Base-by-base conservation (phyloP, 192 early-diverging fungal genomes). In the Coemansia sp. region DNA sequence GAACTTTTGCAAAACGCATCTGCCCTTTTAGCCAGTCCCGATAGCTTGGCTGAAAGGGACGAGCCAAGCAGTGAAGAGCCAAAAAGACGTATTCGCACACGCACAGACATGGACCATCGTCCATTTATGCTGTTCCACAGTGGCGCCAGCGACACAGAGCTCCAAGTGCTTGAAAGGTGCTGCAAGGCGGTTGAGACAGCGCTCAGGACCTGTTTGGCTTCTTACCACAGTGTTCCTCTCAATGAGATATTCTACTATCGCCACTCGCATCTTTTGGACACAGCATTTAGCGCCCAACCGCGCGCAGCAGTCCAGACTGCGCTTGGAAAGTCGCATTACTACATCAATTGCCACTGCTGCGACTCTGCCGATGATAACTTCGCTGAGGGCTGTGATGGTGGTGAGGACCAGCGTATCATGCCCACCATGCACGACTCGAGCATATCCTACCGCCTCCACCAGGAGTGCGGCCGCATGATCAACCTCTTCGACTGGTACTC, bases 401-500 rank as follows among this genome's bases (percentile, higher is more conserved):
- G 66, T 21, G 72, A 72, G 20, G 79, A 75, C 19, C 60, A 74
- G 23, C 69, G 72, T 54, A 70, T 96, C 21, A 46, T 83, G 57
- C 82, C 88, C 1, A 87, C 85, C 29, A 85, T 91, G 71, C 84
- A 92, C 54, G 97, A 99, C 73, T 93, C 90, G 0, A 90, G 89
- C 78, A 92, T 98, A 39, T 75, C 92, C 6, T 99, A 99, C 71
- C 88, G 89, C 52, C 84, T 98, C 11, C 93, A 97, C 77, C 81
- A 91, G 6, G 95, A 97, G 63, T 97, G 92, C 72, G 94, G 95
- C 3, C 86, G 90, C 61, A 78, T 98, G 84, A 96, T 98, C 75
- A 97, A 98, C 69, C 72, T 97, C 50, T 92, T 89, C 68, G 96
- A 98, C 74, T 93, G 92, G 91, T 95, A 89, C 66, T 80, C 86